Evolutionary conservation across 2,329 filamentous ascomycete species (phyloP), one percentile per base, ranked within the genome.

Genomic region (Chalaropsis thielavioides): DNA sequence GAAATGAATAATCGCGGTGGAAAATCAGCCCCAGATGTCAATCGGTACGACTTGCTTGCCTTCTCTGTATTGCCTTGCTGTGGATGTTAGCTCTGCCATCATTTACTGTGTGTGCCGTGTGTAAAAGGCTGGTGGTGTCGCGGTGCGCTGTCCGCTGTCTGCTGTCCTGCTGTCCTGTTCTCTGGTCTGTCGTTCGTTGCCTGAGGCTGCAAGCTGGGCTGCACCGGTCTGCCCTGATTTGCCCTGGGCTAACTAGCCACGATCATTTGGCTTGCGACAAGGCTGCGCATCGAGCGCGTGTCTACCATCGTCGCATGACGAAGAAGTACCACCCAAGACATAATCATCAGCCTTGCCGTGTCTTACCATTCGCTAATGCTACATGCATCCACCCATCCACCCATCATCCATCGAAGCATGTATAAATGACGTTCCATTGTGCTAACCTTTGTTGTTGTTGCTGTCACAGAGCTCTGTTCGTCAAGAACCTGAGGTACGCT

Each of bases 21-120:
- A 80, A 97, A 96, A 85, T 88, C 97, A 83, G 92, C 92, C 81
- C 92, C 94, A 79, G 94, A 99, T 89, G 92, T 96, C 81, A 97
- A 97, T 83, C 88, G 91, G 91, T 95, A 80, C 75, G 87, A 81
- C 66, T 35, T 31, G 22, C n/a, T 41, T 10, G n/a, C 19, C 24
- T 24, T 58, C 22, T 11, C 27, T 62, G 35, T 46, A 41, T 59
- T 66, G 68, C 72, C 72, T 72, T 17, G 64, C 1, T 41, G 38
- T 61, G 43, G 19, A 61, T 59, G 56, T 27, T 24, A 43, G 24
- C 40, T 35, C 43, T 54, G 40, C 3, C 22, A 35, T 11, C 22
- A n/a, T 56, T 27, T 56, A 24, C 66, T 61, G 44, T 40, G 56
- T 41, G 40, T 56, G 54, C 65, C 62, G 43, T 35, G 56, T 41